A percentile compares a stretch with the other conserved stretches of the same genome.
These are phyloP conservation scores for Fistulinella cinereoalba DNA, from an alignment of 1,284 basidiomycete genomes.

Conservation along the genomic window DNA sequence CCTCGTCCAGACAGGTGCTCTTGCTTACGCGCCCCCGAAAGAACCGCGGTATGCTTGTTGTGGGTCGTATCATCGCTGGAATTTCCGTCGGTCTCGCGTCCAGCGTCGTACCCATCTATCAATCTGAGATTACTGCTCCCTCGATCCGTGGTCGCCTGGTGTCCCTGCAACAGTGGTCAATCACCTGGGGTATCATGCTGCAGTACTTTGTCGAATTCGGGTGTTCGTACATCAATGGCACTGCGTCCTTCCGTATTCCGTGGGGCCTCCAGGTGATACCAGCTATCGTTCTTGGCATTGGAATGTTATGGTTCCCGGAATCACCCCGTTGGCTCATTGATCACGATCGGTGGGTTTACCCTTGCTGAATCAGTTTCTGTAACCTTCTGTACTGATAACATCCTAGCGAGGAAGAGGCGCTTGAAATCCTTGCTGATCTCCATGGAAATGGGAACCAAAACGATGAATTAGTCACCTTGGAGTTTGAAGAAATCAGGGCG, in stretches of 20 bases:
- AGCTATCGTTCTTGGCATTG: slow-evolving; percentile 62
- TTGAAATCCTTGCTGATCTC: slow-evolving; percentile 74
- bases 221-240: slow-evolving; percentile 68
- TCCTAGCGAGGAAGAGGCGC: slow-evolving; percentile 61
- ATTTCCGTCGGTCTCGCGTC: slow-evolving; percentile 58
- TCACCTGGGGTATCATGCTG: slow-evolving; percentile 73
- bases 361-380: not conserved
- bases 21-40: slow-evolving; percentile 20
- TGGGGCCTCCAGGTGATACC: slow-evolving; percentile 80
- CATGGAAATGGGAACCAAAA: slow-evolving; percentile 69
- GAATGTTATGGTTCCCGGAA: slow-evolving; percentile 69
- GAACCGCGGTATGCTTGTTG: slow-evolving; percentile 67
- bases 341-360: slow-evolving; percentile 42
- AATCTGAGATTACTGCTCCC: slow-evolving; percentile 69
- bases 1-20: not conserved
- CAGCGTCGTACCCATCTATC: slow-evolving; percentile 66
- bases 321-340: slow-evolving; percentile 70
- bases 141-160: slow-evolving; percentile 72
- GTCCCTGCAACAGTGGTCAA: slow-evolving; percentile 76
- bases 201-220: slow-evolving; percentile 76
- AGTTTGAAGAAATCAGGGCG: slow-evolving; percentile 76
- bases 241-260: slow-evolving; percentile 73
- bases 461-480: slow-evolving; percentile 70
- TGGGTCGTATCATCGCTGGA: slow-evolving; percentile 64
- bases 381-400: slow-evolving; percentile 10